A percentile compares a stretch with the other conserved stretches of the same genome.
Conservation (phyloP, 1,139 yeast species). For the Debaryomycetaceae sp. region DNA sequence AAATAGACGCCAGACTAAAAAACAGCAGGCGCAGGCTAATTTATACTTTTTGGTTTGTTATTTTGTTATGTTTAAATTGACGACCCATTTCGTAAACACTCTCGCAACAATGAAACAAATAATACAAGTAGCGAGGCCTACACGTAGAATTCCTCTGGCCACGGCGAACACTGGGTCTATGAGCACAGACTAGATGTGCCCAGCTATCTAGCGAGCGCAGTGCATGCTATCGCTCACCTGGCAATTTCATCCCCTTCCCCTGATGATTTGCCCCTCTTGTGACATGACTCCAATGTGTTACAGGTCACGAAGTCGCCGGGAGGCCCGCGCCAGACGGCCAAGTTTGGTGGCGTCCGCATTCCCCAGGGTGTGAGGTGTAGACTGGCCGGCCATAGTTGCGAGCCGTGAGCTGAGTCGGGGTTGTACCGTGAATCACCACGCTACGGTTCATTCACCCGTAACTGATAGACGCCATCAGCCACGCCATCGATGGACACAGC, state of each 20-base stretch:
- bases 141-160: neutral
- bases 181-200: neutral
- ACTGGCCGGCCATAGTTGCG: neutral
- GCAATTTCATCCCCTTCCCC: no score
- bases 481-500: neutral
- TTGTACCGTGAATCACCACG: neutral
- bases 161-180: neutral
- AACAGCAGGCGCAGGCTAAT: constrained; percentile 3
- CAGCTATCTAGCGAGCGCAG: no score
- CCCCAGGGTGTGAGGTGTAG: neutral
- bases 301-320: neutral
- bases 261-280: no score
- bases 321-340: neutral
- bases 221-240: no score
- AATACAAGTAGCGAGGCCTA: neutral
- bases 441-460: neutral
- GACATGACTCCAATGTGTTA: neutral
- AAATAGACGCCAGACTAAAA: neutral
- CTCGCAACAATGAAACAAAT: neutral
- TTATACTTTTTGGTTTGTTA: constrained; percentile 1
- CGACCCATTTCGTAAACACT: neutral
- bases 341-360: neutral
- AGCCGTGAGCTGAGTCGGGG: neutral
- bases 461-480: neutral
- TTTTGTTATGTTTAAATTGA: constrained; percentile 1